Percentiles rank a stretch among this genome's conserved stretches.
These are phyloP conservation scores for Populus hybrid DNA, from an alignment of 441 rosid species.

Conservation along the genomic window DNA sequence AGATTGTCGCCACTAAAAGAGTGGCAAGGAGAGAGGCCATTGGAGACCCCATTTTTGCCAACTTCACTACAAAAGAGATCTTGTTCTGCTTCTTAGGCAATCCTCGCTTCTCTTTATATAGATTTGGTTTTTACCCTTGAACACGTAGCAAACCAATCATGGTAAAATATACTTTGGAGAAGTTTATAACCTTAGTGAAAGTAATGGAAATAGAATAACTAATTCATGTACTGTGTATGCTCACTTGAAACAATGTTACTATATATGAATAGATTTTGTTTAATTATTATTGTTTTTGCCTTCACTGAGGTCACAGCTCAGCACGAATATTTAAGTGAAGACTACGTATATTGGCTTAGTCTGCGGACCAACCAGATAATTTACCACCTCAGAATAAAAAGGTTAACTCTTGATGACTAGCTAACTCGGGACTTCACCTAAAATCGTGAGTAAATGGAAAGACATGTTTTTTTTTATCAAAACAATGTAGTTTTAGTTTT, in stretches of 20 bases:
- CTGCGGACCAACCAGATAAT: no score
- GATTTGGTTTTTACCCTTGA: background rate
- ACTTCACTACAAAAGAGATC: background rate
- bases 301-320: no score
- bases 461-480: no score
- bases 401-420: no score
- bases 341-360: no score
- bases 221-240: background rate
- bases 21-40: slow-evolving; percentile 36
- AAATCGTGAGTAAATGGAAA: no score
- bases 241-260: background rate
- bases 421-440: no score
- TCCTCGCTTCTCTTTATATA: slow-evolving; percentile 19
- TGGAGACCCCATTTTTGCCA: slow-evolving; percentile 9
- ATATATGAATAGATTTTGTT: background rate
- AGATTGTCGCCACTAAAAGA: slow-evolving; percentile 32
- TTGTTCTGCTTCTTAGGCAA: slow-evolving; percentile 1
- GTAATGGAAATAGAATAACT: background rate
- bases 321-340: no score
- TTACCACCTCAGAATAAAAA: no score
- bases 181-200: background rate
- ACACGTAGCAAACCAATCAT: background rate
- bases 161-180: background rate
- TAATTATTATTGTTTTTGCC: no score
- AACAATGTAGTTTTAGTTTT: no score